Evolutionary conservation across 2,329 filamentous ascomycete genomes (phyloP), one percentile per base, ranked within the genome.

Genomic region (Fulvia fulva): DNA sequence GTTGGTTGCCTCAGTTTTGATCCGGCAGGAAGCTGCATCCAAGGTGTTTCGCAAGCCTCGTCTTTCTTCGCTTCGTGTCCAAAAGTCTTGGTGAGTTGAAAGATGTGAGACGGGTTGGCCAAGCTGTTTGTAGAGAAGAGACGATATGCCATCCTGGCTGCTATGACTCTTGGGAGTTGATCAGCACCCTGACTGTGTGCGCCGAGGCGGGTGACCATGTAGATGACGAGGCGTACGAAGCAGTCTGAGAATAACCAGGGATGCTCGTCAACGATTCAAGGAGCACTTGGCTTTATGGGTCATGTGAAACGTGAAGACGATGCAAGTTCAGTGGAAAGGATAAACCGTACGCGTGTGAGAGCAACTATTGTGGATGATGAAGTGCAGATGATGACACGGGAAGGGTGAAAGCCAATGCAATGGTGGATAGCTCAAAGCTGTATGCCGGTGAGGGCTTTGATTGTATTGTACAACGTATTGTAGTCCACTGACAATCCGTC

Each of bases 1-100:
- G 56, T 61, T 61, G 53, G 59, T 41, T 59, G 56, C 56, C 59
- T 59, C 54, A 30, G 32, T 11, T 55, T 22, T 57, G 1, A 30
- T 45, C 23, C 41, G 44, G 21, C 22, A 57, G 50, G 52, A 50
- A 45, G 37, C n/a, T 55, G 55, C 55, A 41, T 57, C 47, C 52
- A 49, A 37, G 23, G n/a, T 22, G 32, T 49, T 32, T 53, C 26
- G 49, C 43, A 28, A 45, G 43, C 55, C 37, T 49, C 16, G 30
- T 54, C 55, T 57, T 55, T 57, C 53, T 53, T 58, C 56, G 56
- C 28, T 41, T 53, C 49, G 47, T 47, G 44, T 19, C 34, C 22
- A 32, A 43, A 22, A 52, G 25, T 46, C 30, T 34, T 32, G 37
- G 8, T n/a, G 3, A 19, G 16, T n/a, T 5, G 37, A 41, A 41